Percentiles rank a stretch among this genome's conserved stretches.
Evolutionary conservation across 805 yeast genomes (phyloP).

Genomic region (Yamadazyma insecticola): DNA sequence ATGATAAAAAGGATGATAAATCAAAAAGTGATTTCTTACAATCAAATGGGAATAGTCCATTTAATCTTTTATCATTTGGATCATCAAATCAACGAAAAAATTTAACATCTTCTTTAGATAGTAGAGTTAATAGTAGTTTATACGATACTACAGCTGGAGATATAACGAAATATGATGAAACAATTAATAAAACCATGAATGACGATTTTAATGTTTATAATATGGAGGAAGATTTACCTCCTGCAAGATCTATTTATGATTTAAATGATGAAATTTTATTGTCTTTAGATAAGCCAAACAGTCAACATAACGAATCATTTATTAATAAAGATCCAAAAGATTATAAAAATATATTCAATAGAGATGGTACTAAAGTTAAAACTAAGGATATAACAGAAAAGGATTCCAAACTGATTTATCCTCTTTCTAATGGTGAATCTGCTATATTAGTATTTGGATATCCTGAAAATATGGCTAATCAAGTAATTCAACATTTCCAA

Average conservation of each 20-base stretch:
- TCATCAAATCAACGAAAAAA: slow-evolving; percentile 23
- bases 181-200: slow-evolving; percentile 22
- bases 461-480: slow-evolving; percentile 67
- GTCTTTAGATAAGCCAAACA: slow-evolving; percentile 28
- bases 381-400: slow-evolving; percentile 4
- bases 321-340: slow-evolving; percentile 43
- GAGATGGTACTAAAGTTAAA: slow-evolving; percentile 13
- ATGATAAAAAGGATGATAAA: slow-evolving; percentile 12
- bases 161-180: slow-evolving; percentile 21
- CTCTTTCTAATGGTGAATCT: slow-evolving; percentile 39
- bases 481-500: slow-evolving; percentile 66
- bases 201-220: slow-evolving; percentile 25
- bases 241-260: slow-evolving; percentile 47
- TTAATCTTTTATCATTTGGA: slow-evolving; percentile 35
- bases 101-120: slow-evolving; percentile 11
- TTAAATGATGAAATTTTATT: slow-evolving; percentile 40
- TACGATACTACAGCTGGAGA: slow-evolving; percentile 17
- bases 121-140: slow-evolving; percentile 11
- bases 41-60: slow-evolving; percentile 17
- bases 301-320: slow-evolving; percentile 34
- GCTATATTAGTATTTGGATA: slow-evolving; percentile 88
- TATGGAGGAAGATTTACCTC: slow-evolving; percentile 41
- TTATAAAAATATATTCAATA: slow-evolving; percentile 43
- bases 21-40: slow-evolving; percentile 8
- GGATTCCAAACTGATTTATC: slow-evolving; percentile 12